These are phyloP conservation scores for Tilletia walkeri DNA, from an alignment of 1,284 basidiomycete species.

Conservation along the genomic window DNA sequence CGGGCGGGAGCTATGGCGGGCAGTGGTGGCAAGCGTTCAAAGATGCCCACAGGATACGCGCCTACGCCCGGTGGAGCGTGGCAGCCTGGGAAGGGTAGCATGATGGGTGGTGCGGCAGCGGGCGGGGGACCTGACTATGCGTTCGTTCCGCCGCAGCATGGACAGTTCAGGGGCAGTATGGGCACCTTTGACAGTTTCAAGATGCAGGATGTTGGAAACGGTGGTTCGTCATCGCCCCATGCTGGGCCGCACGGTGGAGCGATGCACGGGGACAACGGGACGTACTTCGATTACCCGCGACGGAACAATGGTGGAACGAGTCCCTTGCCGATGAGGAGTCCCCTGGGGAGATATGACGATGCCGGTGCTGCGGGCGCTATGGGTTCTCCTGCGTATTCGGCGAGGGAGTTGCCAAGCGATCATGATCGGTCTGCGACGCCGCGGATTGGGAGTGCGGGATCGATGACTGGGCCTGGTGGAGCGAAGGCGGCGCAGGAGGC, in stretches of 20 bases:
- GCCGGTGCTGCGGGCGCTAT: background rate
- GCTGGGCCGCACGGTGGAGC: slow-evolving; percentile 19
- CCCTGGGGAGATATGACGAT: slow-evolving; percentile 14
- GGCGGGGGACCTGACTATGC: slow-evolving; percentile 36
- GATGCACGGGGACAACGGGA: background rate
- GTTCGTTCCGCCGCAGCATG: slow-evolving; percentile 24
- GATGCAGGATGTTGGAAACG: slow-evolving; percentile 38
- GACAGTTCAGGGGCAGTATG: slow-evolving; percentile 31
- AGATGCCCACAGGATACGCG: slow-evolving; percentile 19
- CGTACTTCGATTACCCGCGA: slow-evolving; percentile 40
- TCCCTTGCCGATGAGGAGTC: slow-evolving; percentile 12
- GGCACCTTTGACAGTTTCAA: slow-evolving; percentile 47
- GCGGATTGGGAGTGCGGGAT: background rate
- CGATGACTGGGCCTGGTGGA: background rate
- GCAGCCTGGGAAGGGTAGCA: slow-evolving; percentile 17
- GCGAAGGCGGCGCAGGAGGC: background rate
- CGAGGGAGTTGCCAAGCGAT: slow-evolving; percentile 1
- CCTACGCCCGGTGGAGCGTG: slow-evolving; percentile 22
- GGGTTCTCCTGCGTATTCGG: background rate
- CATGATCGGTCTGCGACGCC: background rate
- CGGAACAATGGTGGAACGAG: background rate
- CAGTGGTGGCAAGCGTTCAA: slow-evolving; percentile 25
- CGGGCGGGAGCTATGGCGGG: slow-evolving; percentile 21
- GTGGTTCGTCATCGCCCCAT: background rate
- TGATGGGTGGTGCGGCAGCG: slow-evolving; percentile 28